These are phyloP conservation scores for Dendrocalamus sinicus DNA, from an alignment of 176 grass and related monocot genomes.

Conservation along the genomic window DNA sequence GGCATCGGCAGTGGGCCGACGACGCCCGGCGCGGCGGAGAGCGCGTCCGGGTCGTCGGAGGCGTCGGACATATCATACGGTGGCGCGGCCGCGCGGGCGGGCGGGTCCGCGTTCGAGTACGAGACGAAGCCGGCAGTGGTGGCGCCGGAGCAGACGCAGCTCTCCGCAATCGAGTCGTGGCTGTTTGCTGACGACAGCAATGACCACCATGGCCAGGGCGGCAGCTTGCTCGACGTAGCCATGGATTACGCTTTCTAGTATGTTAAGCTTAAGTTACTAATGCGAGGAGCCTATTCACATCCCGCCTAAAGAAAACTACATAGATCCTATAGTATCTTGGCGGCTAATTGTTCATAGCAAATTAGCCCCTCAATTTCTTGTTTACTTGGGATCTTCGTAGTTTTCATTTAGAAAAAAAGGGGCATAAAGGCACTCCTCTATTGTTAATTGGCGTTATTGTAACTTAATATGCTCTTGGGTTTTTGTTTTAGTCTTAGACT, in stretches of 20 bases:
- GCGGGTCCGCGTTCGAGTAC: conserved; percentile 28
- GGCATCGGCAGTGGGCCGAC: background rate
- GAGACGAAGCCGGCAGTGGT: conserved; percentile 34
- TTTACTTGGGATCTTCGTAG: conserved; percentile 56
- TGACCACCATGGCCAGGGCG: conserved; percentile 22
- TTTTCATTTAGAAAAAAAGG: conserved; percentile 46
- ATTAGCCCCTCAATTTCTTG: conserved; percentile 2
- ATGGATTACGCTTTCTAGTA: conserved; percentile 54
- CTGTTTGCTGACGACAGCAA: conserved; percentile 57
- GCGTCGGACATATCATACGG: conserved; percentile 46
- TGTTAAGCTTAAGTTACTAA: background rate
- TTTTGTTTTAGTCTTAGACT: background rate
- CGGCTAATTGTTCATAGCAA: background rate
- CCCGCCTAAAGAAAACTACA: conserved; percentile 54
- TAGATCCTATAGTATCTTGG: conserved; percentile 40
- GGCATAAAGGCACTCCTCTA: background rate
- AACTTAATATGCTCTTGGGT: conserved; percentile 33
- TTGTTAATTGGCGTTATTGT: background rate
- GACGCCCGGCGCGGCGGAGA: conserved; percentile 41
- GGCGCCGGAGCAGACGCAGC: conserved; percentile 32
- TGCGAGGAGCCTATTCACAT: background rate
- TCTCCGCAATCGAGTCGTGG: conserved; percentile 67
- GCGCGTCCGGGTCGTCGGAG: conserved; percentile 49
- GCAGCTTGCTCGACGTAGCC: conserved; percentile 25
- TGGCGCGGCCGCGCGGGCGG: background rate